Evolutionary conservation across 192 early-diverging fungal species (phyloP), one percentile per base, ranked within the genome.

Genomic region (Mortierella hygrophila): DNA sequence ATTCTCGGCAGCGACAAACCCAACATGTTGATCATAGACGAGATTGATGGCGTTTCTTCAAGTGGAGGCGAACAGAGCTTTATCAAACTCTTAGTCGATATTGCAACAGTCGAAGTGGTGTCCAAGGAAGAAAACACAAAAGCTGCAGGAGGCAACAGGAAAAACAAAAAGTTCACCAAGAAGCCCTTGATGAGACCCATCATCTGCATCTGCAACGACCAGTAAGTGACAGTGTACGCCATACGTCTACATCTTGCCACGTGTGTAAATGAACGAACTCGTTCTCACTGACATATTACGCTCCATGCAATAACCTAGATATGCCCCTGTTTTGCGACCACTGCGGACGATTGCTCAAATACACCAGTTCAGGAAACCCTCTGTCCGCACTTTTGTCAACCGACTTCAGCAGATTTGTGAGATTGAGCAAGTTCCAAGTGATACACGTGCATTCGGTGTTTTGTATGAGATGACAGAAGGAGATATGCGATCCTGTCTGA

Each of bases 181-280:
- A 89, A 85, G 7, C 93, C 93, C 9, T 89, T 98, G 29, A 88
- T 96, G 70, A 91, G 98, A 7, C 98, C 98, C 65, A 97, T 99
- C 70, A 99, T 99, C 49, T 99, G 98, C 86, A 98, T 99, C 76
- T 99, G 98, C 92, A 99, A 99, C 88, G 97, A 99, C 88, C 94
- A 91, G 93, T 95, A 92, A 60, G 88, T 90, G 3, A 32, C 49
- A 0, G 1, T 52, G 49, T 52, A 4, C 18, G 18, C 18, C 21
- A 71, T 55, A 18, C 38, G 72, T 11, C 37, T 21, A 10, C 38
- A 49, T 38, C 29, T 21, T 23, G 32, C 13, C 63, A 63, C 7
- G 0, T 60, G 6, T 40, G 44, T 26, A 11, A 32, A 9, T n/a
- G n/a, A 26, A 20, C 16, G 65, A 32, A 29, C 18, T 68, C 2